phyloP scores from a whole-genome alignment of 176 grass and related monocot species.

The Carex pumila region DNA sequence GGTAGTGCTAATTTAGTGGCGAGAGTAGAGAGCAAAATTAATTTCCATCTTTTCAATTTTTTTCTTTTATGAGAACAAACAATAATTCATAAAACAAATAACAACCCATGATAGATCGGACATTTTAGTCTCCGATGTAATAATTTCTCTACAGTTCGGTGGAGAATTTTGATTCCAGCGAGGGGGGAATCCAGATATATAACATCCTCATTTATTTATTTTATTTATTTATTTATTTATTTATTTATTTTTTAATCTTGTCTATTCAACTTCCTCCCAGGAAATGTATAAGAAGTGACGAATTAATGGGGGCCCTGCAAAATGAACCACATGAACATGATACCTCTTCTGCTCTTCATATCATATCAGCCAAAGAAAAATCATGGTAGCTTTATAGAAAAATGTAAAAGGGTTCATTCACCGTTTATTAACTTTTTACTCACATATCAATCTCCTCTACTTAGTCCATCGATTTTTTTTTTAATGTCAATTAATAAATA shows the following conservation, averaged over 20 bases:
- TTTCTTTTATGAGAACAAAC: not conserved
- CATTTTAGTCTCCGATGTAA: not conserved
- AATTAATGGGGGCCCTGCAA: not conserved
- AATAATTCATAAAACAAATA: not conserved
- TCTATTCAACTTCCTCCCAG: no score
- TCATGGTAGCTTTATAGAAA: not conserved
- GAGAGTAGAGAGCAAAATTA: not conserved
- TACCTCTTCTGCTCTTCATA: no score
- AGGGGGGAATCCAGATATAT: not conserved
- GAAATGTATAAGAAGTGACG: not conserved
- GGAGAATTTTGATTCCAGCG: not conserved
- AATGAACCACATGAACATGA: not conserved
- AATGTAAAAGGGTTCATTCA: not conserved
- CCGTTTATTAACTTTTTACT: not conserved
- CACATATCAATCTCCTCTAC: not conserved
- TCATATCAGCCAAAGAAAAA: not conserved
- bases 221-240: not conserved
- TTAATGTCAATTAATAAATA: no score
- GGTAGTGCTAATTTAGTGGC: slow-evolving; percentile 9
- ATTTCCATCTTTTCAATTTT: not conserved
- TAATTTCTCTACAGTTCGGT: not conserved
- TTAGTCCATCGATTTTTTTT: no score
- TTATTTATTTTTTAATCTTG: no score
- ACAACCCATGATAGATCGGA: not conserved
- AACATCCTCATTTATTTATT: not conserved